phyloP scores from a whole-genome alignment of 2,329 filamentous ascomycete species.

The Albophoma yamanashiensis region DNA sequence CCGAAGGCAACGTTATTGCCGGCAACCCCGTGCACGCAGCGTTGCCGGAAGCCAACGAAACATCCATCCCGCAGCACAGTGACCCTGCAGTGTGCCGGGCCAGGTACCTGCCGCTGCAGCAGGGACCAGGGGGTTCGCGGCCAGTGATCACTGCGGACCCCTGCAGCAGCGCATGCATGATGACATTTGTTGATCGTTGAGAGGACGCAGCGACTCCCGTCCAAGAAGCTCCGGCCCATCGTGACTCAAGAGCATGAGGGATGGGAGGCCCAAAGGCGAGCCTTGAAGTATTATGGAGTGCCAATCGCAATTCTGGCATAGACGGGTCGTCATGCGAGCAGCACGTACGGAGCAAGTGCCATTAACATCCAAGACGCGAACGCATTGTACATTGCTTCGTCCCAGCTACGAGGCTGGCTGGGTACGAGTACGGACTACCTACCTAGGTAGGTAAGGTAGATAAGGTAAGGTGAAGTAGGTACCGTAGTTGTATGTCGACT shows the following conservation, averaged over 20 bases:
- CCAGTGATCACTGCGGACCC: not conserved
- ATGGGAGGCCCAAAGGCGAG: not conserved
- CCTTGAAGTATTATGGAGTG: not conserved
- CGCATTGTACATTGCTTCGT: not conserved
- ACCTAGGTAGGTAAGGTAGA: no score
- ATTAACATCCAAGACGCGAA: not conserved
- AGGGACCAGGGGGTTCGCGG: not conserved
- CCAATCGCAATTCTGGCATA: not conserved
- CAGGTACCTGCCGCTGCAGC: not conserved
- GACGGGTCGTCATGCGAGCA: not conserved
- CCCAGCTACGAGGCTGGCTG: no score
- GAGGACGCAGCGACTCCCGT: not conserved
- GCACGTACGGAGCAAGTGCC: not conserved
- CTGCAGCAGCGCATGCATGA: not conserved
- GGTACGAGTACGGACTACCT: not conserved
- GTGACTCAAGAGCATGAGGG: not conserved
- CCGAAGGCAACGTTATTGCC: not conserved
- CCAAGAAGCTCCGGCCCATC: not conserved
- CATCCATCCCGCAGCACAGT: not conserved
- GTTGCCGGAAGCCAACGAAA: not conserved
- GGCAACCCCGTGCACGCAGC: not conserved
- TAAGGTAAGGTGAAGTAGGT: no score
- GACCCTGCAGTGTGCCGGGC: not conserved
- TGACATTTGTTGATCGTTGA: not conserved
- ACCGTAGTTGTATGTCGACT: no score